Percentiles rank a stretch among this genome's conserved stretches.
Evolutionary conservation across 345 rosid species (phyloP).

Genomic region (Crucihimalaya himalaica): DNA sequence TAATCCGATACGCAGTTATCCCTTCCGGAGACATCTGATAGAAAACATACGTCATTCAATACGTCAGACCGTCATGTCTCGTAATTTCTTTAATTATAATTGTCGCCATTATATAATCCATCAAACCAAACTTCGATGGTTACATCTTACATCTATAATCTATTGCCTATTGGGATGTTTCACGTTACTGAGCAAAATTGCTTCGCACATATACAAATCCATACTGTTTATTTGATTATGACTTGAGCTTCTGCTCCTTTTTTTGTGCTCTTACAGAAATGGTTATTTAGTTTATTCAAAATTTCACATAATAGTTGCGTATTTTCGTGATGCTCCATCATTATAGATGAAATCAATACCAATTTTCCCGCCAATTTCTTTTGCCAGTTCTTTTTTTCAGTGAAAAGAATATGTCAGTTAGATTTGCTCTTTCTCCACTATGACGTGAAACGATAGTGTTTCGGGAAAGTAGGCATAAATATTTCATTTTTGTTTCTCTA

Average conservation of each 20-base stretch:
- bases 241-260: neutral
- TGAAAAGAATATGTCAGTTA: neutral
- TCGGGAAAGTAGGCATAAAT: neutral
- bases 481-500: neutral
- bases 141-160: too few species aligned
- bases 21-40: neutral
- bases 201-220: neutral
- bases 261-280: neutral
- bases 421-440: slow-evolving; percentile 3
- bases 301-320: neutral
- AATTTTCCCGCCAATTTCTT: slow-evolving; percentile 3
- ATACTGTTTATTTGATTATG: neutral
- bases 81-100: slow-evolving; percentile 4
- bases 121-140: slow-evolving; percentile 34
- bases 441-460: slow-evolving; percentile 13
- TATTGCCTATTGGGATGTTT: neutral
- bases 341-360: neutral
- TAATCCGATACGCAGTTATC: slow-evolving; percentile 15
- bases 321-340: neutral
- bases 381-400: neutral
- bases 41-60: slow-evolving; percentile 20
- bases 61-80: slow-evolving; percentile 26
- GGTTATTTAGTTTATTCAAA: neutral
- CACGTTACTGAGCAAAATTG: neutral
- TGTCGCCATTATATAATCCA: slow-evolving; percentile 15